Percentiles rank a stretch among this genome's conserved stretches.
Evolutionary conservation across 2,329 filamentous ascomycete genomes (phyloP).

Genomic region (Cadophora luteo-olivacea): DNA sequence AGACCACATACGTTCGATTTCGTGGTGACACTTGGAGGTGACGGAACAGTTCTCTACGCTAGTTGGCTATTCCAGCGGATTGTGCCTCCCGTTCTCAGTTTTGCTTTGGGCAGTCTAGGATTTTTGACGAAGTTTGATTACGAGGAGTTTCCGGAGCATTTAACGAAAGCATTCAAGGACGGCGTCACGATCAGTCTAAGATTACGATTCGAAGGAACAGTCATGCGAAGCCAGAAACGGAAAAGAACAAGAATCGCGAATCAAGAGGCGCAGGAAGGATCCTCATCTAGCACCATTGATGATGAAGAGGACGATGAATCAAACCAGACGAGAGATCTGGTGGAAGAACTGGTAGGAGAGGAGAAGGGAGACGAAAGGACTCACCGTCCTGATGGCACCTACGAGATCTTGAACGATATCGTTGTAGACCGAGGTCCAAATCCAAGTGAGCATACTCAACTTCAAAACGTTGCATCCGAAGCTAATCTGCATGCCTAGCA

Average conservation of each 20-base stretch:
- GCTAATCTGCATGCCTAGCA: conserved; percentile 54
- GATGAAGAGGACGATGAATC: conserved; percentile 51
- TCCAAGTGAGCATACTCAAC: conserved; percentile 65
- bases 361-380: conserved; percentile 85
- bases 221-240: conserved; percentile 78
- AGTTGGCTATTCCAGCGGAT: conserved; percentile 97
- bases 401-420: conserved; percentile 95
- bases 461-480: background rate
- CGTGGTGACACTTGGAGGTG: conserved; percentile 87
- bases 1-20: conserved; percentile 93
- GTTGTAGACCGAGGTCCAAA: conserved; percentile 95
- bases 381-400: conserved; percentile 82
- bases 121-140: conserved; percentile 98
- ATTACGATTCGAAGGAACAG: conserved; percentile 88
- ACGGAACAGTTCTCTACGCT: conserved; percentile 95
- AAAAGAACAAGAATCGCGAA: conserved; percentile 44
- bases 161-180: conserved; percentile 76
- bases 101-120: conserved; percentile 88
- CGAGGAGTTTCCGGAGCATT: conserved; percentile 70
- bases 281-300: conserved; percentile 21
- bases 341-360: conserved; percentile 89
- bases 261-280: conserved; percentile 19
- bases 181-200: conserved; percentile 89
- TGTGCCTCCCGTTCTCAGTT: conserved; percentile 91
- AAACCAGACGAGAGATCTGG: conserved; percentile 66